Conservation (phyloP, 495 filamentous ascomycete species). For the Lepraria neglecta region DNA sequence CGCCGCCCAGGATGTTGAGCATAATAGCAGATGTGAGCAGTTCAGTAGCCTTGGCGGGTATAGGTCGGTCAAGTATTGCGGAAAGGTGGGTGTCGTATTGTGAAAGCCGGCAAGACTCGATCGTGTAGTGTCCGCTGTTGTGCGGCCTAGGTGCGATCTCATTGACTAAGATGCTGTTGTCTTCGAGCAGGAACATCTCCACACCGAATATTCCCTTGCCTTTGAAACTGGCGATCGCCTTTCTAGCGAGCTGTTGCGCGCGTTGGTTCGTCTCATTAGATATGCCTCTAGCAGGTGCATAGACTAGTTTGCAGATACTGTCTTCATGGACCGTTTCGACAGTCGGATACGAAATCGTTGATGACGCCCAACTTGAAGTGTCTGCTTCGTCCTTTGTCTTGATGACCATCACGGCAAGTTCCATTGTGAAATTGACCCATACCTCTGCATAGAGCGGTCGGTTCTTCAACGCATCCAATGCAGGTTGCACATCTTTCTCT, state of each 20-base stretch:
- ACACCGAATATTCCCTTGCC: conserved; percentile 94
- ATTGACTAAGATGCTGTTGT: conserved; percentile 70
- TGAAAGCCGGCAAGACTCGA: conserved; percentile 83
- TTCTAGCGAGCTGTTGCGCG: conserved; percentile 72
- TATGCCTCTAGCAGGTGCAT: conserved; percentile 71
- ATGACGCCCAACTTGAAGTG: conserved; percentile 33
- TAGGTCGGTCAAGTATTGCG: conserved; percentile 73
- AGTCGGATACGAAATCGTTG: conserved; percentile 70
- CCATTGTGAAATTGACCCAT: conserved; percentile 80
- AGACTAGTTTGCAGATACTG: conserved; percentile 90
- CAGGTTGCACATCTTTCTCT: conserved; percentile 59
- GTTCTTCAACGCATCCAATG: conserved; percentile 61
- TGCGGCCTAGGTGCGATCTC: conserved; percentile 94
- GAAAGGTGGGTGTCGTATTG: conserved; percentile 89
- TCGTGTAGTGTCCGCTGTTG: conserved; percentile 89
- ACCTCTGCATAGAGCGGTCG: conserved; percentile 82
- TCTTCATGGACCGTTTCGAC: conserved; percentile 97
- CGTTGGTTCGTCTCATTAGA: conserved; percentile 49
- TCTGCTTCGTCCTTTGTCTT: conserved; percentile 69
- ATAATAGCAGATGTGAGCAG: conserved; percentile 71
- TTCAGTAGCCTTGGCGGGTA: conserved; percentile 53
- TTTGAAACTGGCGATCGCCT: conserved; percentile 70
- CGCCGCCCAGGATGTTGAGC: conserved; percentile 92
- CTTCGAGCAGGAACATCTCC: conserved; percentile 87
- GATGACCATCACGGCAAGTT: conserved; percentile 93